Evolutionary conservation across 2,329 filamentous ascomycete genomes (phyloP), one percentile per base, ranked within the genome.

Genomic region (Alternaria consortialis): DNA sequence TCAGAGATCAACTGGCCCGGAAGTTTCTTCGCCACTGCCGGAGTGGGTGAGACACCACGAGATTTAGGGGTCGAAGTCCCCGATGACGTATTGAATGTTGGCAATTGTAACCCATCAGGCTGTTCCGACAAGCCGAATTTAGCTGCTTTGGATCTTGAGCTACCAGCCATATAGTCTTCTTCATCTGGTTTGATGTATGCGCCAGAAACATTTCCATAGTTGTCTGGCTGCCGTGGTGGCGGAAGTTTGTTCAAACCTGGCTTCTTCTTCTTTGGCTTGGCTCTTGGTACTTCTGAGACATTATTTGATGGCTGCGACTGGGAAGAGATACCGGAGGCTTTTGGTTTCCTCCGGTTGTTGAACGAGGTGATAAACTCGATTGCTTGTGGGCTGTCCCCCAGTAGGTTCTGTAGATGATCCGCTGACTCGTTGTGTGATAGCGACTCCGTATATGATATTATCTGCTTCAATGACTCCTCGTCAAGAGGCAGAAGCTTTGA

Each of bases 1-100:
- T 98, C 94, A 0, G 92, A 95, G 56, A 97, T 92, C 39, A 97
- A 81, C 15, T 90, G 89, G 0, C 94, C 94, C 0, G 89, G 87
- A 5, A 82, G 78, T 66, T 84, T 90, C 66, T 84, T 90, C 2
- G 84, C 80, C 32, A 79, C 80, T 60, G 77, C 80, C 57, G 79
- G 79, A 64, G 81, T 82, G 3, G 83, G 80, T 4, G 83, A 81
- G 13, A 78, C 62, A 15, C 68, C 74, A 11, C 73, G 70, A 44
- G 74, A 76, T 58, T 72, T 76, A 40, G 76, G 77, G 15, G 80
- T 78, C 15, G 75, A 63, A 23, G 67, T 61, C 32, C 73, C 71
- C 34, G 75, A 76, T 17, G 65, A 66, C 12, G 68, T 68, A 25
- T 64, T 60, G 13, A 68, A 63, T 44, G 57, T 68, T 55, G 79